Base-by-base conservation (phyloP, 2,329 filamentous ascomycete genomes). In the Fusarium sp. region DNA sequence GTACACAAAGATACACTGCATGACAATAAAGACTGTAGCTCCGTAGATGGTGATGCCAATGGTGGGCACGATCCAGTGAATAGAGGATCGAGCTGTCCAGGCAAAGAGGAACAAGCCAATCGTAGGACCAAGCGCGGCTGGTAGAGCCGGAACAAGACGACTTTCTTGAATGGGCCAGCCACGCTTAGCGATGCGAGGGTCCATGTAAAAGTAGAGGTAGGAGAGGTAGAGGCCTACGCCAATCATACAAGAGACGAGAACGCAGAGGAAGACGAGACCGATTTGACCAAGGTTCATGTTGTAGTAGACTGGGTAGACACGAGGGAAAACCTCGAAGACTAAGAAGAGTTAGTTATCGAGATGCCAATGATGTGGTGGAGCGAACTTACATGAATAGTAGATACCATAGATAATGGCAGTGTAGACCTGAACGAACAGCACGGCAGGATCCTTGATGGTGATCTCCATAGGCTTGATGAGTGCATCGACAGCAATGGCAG, bases 291-390 rank as follows among this genome's bases (percentile, higher is more conserved):
- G 80, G 66, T 84, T 87, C 86, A 93, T 91, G 77, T 82, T 80
- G 81, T 93, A 92, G 76, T 87, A 83, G 44, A 84, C 84, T 6
- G 86, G 85, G 79, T 90, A 93, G 63, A 92, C 89, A 20, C 91
- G 82, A 8, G 90, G 90, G 80, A 92, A 92, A n/a, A 88, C 88
- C 76, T 92, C 90, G 78, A 92, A 92, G 80, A 84, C 81, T 82
- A 33, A 51, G 52, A 20, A 22, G 20, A 62, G 70, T 77, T 69
- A 78, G 59, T 45, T 28, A 10, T 39, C 20, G 5, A 22, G 28
- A 3, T 35, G 17, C 24, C n/a, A 11, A 6, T 12, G 36, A 9
- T 26, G 17, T n/a, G 12, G 9, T 10, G 8, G 9, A 12, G 24
- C 12, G 5, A 14, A 41, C 80, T 78, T 75, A 81, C 81, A 92